Evolutionary conservation across 495 filamentous ascomycete genomes (phyloP).

Genomic region (Chaetomium cochliodes): DNA sequence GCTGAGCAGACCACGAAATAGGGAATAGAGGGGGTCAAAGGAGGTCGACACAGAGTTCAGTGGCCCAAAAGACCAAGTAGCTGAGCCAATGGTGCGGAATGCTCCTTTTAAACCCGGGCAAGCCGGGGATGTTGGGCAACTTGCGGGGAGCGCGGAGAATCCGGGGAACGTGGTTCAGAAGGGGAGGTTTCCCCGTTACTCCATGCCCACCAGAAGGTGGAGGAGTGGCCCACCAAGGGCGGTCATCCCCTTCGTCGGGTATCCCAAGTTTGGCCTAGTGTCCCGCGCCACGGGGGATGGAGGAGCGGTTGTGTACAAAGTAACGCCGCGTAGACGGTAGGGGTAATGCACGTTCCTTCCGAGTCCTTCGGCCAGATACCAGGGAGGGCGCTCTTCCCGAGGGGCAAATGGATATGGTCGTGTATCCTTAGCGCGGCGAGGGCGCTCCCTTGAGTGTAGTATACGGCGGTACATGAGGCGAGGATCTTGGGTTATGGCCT

Average conservation of each 20-base stretch:
- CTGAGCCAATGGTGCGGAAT: background rate
- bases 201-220: background rate
- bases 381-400: background rate
- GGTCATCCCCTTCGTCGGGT: background rate
- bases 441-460: background rate
- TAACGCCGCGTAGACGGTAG: too few relatives aligned
- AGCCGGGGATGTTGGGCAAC: background rate
- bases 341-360: too few relatives aligned
- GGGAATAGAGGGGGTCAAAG: background rate
- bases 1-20: background rate
- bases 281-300: background rate
- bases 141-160: slow-evolving; percentile 1
- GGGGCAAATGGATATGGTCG: background rate
- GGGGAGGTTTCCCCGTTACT: background rate
- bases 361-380: too few relatives aligned
- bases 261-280: background rate
- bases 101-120: background rate
- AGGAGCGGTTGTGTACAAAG: too few relatives aligned
- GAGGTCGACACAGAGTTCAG: background rate
- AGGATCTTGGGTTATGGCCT: too few relatives aligned
- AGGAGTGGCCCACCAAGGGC: background rate
- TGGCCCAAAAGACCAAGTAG: background rate
- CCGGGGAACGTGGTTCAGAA: background rate
- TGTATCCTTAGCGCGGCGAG: background rate
- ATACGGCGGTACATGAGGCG: background rate